A percentile compares a stretch with the other conserved stretches of the same genome.
phyloP scores from a whole-genome alignment of 768 basidiomycete genomes.

The Boletus barrowsii region DNA sequence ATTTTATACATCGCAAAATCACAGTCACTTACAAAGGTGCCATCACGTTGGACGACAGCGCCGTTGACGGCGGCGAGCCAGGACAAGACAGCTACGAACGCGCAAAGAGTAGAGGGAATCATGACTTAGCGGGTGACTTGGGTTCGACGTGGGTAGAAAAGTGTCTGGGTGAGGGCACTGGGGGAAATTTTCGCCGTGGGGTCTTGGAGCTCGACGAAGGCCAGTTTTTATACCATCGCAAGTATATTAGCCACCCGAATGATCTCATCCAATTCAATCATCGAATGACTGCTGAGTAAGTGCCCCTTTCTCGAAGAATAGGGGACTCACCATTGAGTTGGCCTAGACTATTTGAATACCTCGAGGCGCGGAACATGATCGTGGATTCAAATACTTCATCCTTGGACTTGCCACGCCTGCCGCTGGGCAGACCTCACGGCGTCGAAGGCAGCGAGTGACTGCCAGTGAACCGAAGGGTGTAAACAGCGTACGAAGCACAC shows the following conservation, averaged over 20 bases:
- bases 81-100: slow-evolving; percentile 5
- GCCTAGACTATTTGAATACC: background rate
- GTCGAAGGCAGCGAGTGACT: too few species aligned
- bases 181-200: background rate
- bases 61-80: slow-evolving; percentile 14
- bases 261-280: background rate
- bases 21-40: slow-evolving; percentile 10
- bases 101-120: slow-evolving; percentile 11
- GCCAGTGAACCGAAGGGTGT: too few species aligned
- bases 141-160: background rate
- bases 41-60: slow-evolving; percentile 16
- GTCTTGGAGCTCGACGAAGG: background rate
- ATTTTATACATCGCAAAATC: background rate
- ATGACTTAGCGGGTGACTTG: background rate
- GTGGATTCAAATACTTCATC: background rate
- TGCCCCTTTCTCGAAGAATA: slow-evolving; percentile 2
- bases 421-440: too few species aligned
- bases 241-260: slow-evolving; percentile 11
- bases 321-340: background rate
- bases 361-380: background rate
- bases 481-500: too few species aligned
- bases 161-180: background rate
- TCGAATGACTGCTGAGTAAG: background rate
- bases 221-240: slow-evolving; percentile 8
- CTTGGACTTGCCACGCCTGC: too few species aligned